Base-by-base conservation (phyloP, 148 eudicot species). In the Fagopyrum tataricum region DNA sequence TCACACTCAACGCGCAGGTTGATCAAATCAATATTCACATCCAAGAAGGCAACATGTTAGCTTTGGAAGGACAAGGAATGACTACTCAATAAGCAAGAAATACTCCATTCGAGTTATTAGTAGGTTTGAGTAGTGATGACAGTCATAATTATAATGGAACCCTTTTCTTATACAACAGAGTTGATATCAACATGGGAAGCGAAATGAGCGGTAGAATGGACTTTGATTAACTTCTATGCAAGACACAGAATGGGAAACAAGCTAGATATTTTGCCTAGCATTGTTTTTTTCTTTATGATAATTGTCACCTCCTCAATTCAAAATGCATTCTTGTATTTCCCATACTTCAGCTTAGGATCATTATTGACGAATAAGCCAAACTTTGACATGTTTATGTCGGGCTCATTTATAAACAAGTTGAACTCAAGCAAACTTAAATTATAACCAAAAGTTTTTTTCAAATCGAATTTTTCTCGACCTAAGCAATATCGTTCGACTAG, bases 41-140 rank as follows among this genome's bases (percentile, higher is more conserved):
- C n/a, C 80, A 59, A 9, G 85, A 86, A 84, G 87, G 87, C 66
- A 82, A 77, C 49, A 84, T 84, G 17, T 73, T 86, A 78, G 83
- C 87, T 11, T 78, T 86, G 90, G 87, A 86, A 70, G 82, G 86
- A 11, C 82, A 76, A 67, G 89, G 79, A 23, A 52, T 86, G 84
- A 86, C 87, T 43, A 82, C 87, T 44, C 31, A 53, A 69, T 78
- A 83, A 18, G 84, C 87, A 18, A 79, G 84, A 23, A 84, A 44
- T 59, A 82, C 90, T 13, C 85, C 90, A 14, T 86, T 86, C 76
- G 76, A 84, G 69, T 78, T 86, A 13, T 62, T 86, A 75, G 90
- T 84, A 31, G 87, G 66, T 24, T 49, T 82, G 71, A 42, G 13
- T 13, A 39, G 41, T 2, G 64, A 72, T 14, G 71, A 74, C 15